Evolutionary conservation across 1,139 yeast species (phyloP), one percentile per base, ranked within the genome.

Genomic region (Torulaspora globosa): DNA sequence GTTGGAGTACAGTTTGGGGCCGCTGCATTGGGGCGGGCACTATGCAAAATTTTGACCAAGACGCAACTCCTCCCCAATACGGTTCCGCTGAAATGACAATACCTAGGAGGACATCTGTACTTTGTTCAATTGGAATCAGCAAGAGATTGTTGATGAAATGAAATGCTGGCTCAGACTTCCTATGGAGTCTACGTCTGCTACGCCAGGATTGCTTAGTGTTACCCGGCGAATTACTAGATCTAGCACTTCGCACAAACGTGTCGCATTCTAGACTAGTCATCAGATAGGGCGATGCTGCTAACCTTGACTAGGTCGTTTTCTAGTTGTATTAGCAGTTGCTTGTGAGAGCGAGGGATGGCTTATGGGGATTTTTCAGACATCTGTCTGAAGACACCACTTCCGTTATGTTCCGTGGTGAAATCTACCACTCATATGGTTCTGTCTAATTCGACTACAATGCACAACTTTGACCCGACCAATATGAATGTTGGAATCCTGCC

Each of bases 301-400:
- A 5, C 29, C 10, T 7, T 21, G 8, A 21, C 8, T 6, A 5
- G 23, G 6, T 21, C 9, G 23, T 8, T 21, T 2, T 4, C 23
- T 21, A 8, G 6, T 21, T 21, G 3, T 8, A 21, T 21, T 21
- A 21, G 23, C 23, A 21, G 7, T 19, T 19, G 5, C 21, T 21
- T 21, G 23, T 8, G 23, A 5, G 23, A 21, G 23, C 23, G 23
- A 18, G 30, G 26, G 42, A 73, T 73, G 77, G 70, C 64, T 2
- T 84, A 87, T 63, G 95, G 96, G 15, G 78, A 81, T 56, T 86
- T 89, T 65, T 77, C 76, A 36, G 60, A 66, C 12, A 73, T 89
- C 43, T 89, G 97, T 67, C 62, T 72, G 33, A 76, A 75, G 48
- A 78, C 90, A 1, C 79, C 94, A 5, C 70, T 88, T 42, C 96